Conservation (phyloP, 164 flowering plant species). For the Vitis rupestris region DNA sequence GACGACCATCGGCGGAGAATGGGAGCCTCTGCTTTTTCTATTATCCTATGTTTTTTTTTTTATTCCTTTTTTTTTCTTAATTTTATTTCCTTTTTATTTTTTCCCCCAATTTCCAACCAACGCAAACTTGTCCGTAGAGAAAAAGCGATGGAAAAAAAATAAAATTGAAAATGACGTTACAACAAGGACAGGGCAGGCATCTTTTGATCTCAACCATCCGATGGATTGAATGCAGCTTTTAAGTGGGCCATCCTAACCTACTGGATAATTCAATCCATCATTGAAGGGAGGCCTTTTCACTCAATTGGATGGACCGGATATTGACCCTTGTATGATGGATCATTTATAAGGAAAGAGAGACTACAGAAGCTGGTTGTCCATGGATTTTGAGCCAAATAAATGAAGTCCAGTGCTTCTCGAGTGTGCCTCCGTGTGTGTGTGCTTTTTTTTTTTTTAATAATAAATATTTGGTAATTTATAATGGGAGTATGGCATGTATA, state of each 20-base stretch:
- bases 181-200: background rate
- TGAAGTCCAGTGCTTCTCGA: too few relatives aligned
- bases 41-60: too few relatives aligned
- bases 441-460: too few relatives aligned
- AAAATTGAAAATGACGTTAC: constrained; percentile 19
- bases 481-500: too few relatives aligned
- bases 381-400: too few relatives aligned
- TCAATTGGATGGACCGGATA: constrained; percentile 11
- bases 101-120: constrained; percentile 1
- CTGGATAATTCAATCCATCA: constrained; percentile 13
- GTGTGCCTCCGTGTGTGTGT: too few relatives aligned
- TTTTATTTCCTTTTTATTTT: constrained; percentile 3
- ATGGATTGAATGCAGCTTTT: constrained; percentile 1
- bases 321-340: too few relatives aligned
- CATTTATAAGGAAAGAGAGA: too few relatives aligned
- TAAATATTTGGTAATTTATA: too few relatives aligned
- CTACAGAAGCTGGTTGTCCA: too few relatives aligned
- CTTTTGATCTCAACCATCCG: constrained; percentile 9
- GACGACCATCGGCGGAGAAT: constrained; percentile 8
- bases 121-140: constrained; percentile 11
- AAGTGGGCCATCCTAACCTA: constrained; percentile 16
- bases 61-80: too few relatives aligned
- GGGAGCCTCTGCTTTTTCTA: constrained; percentile 15
- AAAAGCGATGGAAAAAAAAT: background rate
- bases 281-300: constrained; percentile 9